These are phyloP conservation scores for Eustoma russellianum DNA, from an alignment of 257 asterid species.

Conservation along the genomic window DNA sequence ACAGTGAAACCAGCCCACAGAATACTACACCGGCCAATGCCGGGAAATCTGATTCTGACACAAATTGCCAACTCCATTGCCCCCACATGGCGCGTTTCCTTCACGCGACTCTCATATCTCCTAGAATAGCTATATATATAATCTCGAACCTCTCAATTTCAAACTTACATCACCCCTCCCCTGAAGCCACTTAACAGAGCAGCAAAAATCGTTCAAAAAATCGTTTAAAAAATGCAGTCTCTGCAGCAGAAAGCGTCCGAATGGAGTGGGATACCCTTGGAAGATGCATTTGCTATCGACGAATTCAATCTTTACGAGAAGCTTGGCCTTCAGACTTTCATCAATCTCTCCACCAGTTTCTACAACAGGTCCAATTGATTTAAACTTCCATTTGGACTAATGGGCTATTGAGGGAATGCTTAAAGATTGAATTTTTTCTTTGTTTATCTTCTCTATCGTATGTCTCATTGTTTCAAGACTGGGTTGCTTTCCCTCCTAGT, in stretches of 20 bases:
- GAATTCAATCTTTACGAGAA: conserved; percentile 60
- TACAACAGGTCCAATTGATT: conserved; percentile 47
- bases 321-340: conserved; percentile 76
- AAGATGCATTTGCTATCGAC: conserved; percentile 81
- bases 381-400: neutral
- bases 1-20: conserved; percentile 5
- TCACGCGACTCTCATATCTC: conserved; percentile 47
- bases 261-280: conserved; percentile 67
- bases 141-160: neutral
- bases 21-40: neutral
- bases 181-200: neutral
- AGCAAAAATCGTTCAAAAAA: neutral
- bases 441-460: neutral
- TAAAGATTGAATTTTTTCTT: neutral
- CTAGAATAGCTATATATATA: conserved; percentile 14
- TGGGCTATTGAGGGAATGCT: neutral
- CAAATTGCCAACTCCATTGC: neutral
- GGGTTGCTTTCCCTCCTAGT: neutral
- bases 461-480: neutral
- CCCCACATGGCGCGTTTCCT: conserved; percentile 15
- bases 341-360: conserved; percentile 80
- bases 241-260: conserved; percentile 89
- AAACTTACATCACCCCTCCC: neutral
- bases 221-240: conserved; percentile 45
- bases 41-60: neutral